Evolutionary conservation across 192 early-diverging fungal genomes (phyloP), one percentile per base, ranked within the genome.

Genomic region (Cladochytrium replicatum): DNA sequence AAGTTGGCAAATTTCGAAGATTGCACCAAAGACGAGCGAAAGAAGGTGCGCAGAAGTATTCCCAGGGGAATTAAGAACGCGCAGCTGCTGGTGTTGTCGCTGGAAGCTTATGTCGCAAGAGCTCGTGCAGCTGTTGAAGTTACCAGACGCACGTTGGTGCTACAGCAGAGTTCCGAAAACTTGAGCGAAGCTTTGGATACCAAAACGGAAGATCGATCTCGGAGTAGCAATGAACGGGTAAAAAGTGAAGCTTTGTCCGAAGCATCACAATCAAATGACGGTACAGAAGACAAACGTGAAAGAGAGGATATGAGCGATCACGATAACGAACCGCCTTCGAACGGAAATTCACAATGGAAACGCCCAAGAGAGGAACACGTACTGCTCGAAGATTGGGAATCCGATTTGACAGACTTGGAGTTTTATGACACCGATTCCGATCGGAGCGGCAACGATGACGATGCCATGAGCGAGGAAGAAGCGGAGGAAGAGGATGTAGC

Each of bases 21-120:
- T 46, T 30, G 55, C 19, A 43, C 47, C 25, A 60, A 54, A 49
- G 46, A 52, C 15, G 57, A 65, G 13, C 37, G 58, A 17, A 68
- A 52, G 37, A 32, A 5, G 7, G 11, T 53, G 22, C 47, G 45
- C 48, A 22, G 32, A 3, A 4, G 26, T 22, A 41, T 74, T 17
- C 71, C 71, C 6, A 22, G 23, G 11, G 58, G 51, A 11, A 57
- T 74, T 29, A 67, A 63, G 29, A 66, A 74, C 43, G 57, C 66
- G 28, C 43, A 32, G 7, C 54, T 60, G 47, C 30, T 74, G 46
- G 46, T 71, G 5, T 46, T 41, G 37, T 48, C 38, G 25, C 56
- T 73, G 21, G 11, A 22, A 17, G 28, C 30, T 26, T 27, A 51
- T 43, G 6, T 67, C 34, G 34, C 34, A 37, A 13, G 34, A 13